phyloP scores from a whole-genome alignment of 768 basidiomycete species.

The Auricularia auricula-judae region DNA sequence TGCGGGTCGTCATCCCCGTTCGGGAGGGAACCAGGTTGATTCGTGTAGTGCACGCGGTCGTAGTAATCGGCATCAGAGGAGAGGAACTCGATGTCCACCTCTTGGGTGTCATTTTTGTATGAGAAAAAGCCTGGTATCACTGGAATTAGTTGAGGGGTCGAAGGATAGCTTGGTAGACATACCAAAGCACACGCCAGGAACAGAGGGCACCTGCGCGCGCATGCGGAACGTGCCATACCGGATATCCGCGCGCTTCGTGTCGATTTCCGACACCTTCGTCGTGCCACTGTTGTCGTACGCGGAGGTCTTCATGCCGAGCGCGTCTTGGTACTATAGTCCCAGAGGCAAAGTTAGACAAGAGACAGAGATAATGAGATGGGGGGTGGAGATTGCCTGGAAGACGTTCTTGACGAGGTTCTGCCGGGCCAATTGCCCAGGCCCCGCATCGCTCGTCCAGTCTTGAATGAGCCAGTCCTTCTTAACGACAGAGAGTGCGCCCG shows the following conservation, averaged over 20 bases:
- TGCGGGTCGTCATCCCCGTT: conserved; percentile 8
- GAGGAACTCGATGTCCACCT: conserved; percentile 10
- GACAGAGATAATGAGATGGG: too few relatives aligned
- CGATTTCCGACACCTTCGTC: conserved; percentile 9
- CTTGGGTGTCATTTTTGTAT: conserved; percentile 4
- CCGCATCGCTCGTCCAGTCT: background rate
- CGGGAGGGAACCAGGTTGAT: conserved; percentile 8
- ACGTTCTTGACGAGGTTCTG: conserved; percentile 1
- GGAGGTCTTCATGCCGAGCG: conserved; percentile 7
- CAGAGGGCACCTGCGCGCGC: conserved; percentile 9
- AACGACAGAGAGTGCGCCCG: conserved; percentile 5
- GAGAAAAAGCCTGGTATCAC: conserved; percentile 7
- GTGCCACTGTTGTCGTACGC: conserved; percentile 9
- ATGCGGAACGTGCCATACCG: conserved; percentile 11
- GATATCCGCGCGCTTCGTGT: conserved; percentile 5
- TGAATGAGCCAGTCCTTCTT: conserved; percentile 3
- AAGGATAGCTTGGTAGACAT: too few relatives aligned
- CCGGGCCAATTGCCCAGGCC: background rate
- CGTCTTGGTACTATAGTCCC: conserved; percentile 4
- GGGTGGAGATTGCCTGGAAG: background rate
- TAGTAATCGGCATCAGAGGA: conserved; percentile 10
- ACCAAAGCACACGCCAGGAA: conserved; percentile 7
- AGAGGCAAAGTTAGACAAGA: too few relatives aligned
- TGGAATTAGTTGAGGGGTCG: too few relatives aligned
- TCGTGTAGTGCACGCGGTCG: conserved; percentile 9